A percentile compares a stretch with the other conserved stretches of the same genome.
These are phyloP conservation scores for Davidsoniella virescens DNA, from an alignment of 2,329 filamentous ascomycete genomes.

Conservation along the genomic window DNA sequence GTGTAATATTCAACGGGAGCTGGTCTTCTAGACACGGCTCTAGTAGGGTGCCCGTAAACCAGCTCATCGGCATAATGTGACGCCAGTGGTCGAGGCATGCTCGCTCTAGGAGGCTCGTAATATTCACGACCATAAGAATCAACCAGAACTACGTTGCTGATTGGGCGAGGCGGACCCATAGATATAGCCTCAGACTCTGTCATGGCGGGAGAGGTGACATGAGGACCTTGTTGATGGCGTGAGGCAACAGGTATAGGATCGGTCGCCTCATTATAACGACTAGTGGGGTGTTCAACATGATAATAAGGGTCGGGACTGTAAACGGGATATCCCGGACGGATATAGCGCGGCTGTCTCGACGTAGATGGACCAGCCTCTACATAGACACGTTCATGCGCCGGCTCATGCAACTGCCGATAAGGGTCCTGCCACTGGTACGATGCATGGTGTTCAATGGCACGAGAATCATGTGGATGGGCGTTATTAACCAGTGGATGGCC, in stretches of 20 bases:
- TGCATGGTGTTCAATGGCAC: constrained; percentile 4
- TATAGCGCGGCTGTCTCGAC: constrained; percentile 2
- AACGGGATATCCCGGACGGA: constrained; percentile 6
- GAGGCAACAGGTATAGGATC: background rate
- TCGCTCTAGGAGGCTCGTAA: constrained; percentile 29
- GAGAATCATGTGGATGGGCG: background rate
- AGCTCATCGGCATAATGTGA: constrained; percentile 25
- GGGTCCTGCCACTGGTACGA: background rate
- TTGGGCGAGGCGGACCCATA: constrained; percentile 35
- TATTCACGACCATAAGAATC: constrained; percentile 77
- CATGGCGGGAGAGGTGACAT: background rate
- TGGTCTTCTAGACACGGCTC: constrained; percentile 34
- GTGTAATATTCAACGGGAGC: constrained; percentile 32
- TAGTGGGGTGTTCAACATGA: background rate
- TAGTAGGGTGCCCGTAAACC: constrained; percentile 44
- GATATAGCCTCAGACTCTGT: constrained; percentile 20
- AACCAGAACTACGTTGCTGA: constrained; percentile 53
- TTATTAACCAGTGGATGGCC: background rate
- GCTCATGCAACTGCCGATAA: constrained; percentile 15
- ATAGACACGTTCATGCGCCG: constrained; percentile 1
- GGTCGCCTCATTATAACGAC: constrained; percentile 4
- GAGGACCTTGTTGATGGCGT: background rate
- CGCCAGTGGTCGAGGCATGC: background rate
- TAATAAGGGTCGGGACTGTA: constrained; percentile 2
- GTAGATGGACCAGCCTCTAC: background rate